These are phyloP conservation scores for Kalanchoe fedtschenkoi DNA, from an alignment of 164 flowering plant species.

Conservation along the genomic window DNA sequence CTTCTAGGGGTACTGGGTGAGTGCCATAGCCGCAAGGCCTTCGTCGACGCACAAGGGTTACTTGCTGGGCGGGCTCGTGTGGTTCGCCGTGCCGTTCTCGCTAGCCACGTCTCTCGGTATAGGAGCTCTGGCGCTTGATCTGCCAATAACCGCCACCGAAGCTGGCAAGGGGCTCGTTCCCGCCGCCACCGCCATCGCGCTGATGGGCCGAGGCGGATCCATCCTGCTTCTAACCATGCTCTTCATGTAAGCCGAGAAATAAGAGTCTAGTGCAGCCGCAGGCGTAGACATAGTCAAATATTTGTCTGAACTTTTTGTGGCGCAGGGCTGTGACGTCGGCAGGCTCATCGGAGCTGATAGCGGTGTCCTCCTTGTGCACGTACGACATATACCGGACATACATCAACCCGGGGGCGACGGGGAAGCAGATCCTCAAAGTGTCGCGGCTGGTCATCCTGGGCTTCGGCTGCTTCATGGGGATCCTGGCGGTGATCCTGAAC, in stretches of 20 bases:
- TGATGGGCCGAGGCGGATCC: conserved; percentile 94
- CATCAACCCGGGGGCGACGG: conserved; percentile 73
- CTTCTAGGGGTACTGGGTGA: conserved; percentile 85
- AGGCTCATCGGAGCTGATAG: conserved; percentile 87
- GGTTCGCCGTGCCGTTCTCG: conserved; percentile 97
- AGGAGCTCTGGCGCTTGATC: conserved; percentile 88
- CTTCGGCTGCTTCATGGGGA: conserved; percentile 94
- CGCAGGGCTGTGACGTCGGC: conserved; percentile 97
- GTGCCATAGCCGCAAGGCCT: conserved; percentile 93
- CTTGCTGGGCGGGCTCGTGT: conserved; percentile 83
- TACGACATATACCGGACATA: conserved; percentile 91
- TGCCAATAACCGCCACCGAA: conserved; percentile 67
- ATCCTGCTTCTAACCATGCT: conserved; percentile 89
- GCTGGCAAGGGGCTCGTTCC: conserved; percentile 88
- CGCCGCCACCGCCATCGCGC: conserved; percentile 84
- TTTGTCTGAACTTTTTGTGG: not conserved
- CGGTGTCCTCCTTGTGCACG: conserved; percentile 90
- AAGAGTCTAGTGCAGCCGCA: not conserved
- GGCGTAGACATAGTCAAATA: not conserved
- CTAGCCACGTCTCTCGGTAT: conserved; percentile 69
- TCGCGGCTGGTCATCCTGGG: conserved; percentile 57
- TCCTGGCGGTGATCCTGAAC: conserved; percentile 76
- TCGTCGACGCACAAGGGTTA: conserved; percentile 96
- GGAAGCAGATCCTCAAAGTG: conserved; percentile 71
- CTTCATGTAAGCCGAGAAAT: conserved; percentile 58